Evolutionary conservation across 2,329 filamentous ascomycete species (phyloP).

Genomic region (Kalmusia sp.): DNA sequence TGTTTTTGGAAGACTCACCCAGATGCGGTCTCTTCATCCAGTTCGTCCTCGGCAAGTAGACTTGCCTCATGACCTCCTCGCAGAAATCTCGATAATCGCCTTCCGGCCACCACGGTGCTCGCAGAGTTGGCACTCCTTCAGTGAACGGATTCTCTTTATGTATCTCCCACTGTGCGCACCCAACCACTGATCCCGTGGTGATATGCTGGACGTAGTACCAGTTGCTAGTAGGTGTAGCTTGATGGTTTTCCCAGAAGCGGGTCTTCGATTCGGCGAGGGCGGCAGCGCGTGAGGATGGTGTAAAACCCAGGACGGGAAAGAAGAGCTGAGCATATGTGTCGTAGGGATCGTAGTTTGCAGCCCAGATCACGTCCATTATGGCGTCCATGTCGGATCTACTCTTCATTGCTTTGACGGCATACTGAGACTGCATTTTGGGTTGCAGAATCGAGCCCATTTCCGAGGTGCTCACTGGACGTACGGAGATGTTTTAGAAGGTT

Average conservation of each 20-base stretch:
- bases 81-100: slow-evolving; percentile 42
- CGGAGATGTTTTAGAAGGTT: not conserved
- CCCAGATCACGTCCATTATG: slow-evolving; percentile 43
- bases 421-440: slow-evolving; percentile 27
- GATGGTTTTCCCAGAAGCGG: slow-evolving; percentile 39
- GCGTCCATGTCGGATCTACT: slow-evolving; percentile 37
- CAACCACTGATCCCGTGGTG: slow-evolving; percentile 28
- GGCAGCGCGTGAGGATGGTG: slow-evolving; percentile 29
- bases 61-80: slow-evolving; percentile 41
- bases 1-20: slow-evolving; percentile 25
- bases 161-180: slow-evolving; percentile 43
- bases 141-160: slow-evolving; percentile 36
- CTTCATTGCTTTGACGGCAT: slow-evolving; percentile 33
- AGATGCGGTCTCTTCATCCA: slow-evolving; percentile 45
- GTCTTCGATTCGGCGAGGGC: slow-evolving; percentile 38
- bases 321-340: slow-evolving; percentile 43
- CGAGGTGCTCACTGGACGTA: not conserved
- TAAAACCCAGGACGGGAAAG: slow-evolving; percentile 42
- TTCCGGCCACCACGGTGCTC: slow-evolving; percentile 45
- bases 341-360: slow-evolving; percentile 43
- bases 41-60: slow-evolving; percentile 35
- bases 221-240: slow-evolving; percentile 32
- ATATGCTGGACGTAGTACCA: slow-evolving; percentile 42
- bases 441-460: slow-evolving; percentile 24
- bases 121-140: slow-evolving; percentile 31